A percentile compares a stretch with the other conserved stretches of the same genome.
Conservation (phyloP, 192 early-diverging fungal genomes). For the Backusella psychrophila region DNA sequence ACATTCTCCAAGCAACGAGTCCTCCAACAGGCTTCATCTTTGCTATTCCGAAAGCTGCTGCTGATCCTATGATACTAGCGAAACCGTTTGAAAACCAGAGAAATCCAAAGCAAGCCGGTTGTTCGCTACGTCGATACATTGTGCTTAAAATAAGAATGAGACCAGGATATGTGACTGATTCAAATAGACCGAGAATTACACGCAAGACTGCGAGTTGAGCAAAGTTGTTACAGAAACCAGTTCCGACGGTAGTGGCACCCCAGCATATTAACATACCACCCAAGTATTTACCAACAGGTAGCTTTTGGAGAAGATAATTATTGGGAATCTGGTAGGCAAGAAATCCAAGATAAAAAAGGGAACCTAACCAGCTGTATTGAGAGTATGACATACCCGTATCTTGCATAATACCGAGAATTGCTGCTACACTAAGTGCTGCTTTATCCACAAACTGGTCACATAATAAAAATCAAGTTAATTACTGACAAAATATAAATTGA, state of each 20-base stretch:
- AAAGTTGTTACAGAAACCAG: slow-evolving; percentile 13
- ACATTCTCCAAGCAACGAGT: slow-evolving; percentile 28
- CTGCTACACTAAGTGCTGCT: slow-evolving; percentile 6
- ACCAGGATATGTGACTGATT: slow-evolving; percentile 16
- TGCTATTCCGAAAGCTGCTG: slow-evolving; percentile 8
- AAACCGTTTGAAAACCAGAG: slow-evolving; percentile 9
- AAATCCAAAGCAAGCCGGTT: slow-evolving; percentile 12
- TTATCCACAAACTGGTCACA: slow-evolving; percentile 15
- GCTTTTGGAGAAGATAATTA: slow-evolving; percentile 7
- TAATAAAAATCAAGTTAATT: background rate
- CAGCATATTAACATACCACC: slow-evolving; percentile 17
- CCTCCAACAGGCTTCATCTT: slow-evolving; percentile 9
- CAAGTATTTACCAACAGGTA: background rate
- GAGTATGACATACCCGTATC: background rate
- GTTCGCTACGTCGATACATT: slow-evolving; percentile 23
- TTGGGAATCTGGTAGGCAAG: slow-evolving; percentile 14
- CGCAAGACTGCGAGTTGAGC: slow-evolving; percentile 18
- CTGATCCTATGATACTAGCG: slow-evolving; percentile 11
- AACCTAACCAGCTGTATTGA: slow-evolving; percentile 18
- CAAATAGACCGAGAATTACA: slow-evolving; percentile 26
- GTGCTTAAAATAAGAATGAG: slow-evolving; percentile 16
- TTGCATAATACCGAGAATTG: slow-evolving; percentile 19
- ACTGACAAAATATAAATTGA: background rate
- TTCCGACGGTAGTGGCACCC: slow-evolving; percentile 14
- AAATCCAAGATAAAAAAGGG: slow-evolving; percentile 22